phyloP scores from a whole-genome alignment of 108 stramenopile species.

The Cyclotella kingstonii region DNA sequence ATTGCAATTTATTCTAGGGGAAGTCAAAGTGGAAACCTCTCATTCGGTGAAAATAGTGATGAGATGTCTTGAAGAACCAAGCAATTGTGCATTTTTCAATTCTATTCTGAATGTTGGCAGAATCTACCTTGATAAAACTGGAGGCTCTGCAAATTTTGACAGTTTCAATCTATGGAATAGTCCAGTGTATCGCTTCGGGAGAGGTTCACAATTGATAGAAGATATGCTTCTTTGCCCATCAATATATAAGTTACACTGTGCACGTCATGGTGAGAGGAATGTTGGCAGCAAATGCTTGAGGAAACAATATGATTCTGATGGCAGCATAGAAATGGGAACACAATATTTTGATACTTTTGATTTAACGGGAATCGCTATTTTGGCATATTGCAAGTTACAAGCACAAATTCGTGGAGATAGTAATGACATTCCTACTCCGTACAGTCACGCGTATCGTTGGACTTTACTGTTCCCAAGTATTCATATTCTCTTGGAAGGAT shows the following conservation, averaged over 20 bases:
- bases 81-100: slow-evolving; percentile 7
- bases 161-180: slow-evolving; percentile 5
- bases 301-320: slow-evolving; percentile 6
- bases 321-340: neutral
- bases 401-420: slow-evolving; percentile 1
- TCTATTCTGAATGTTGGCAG: neutral
- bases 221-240: slow-evolving; percentile 22
- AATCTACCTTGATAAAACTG: neutral
- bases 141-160: neutral
- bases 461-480: slow-evolving; percentile 20
- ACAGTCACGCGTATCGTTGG: slow-evolving; percentile 24
- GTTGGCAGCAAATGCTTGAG: neutral
- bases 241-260: neutral
- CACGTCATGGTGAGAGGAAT: neutral
- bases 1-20: slow-evolving; percentile 1
- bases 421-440: slow-evolving; percentile 7
- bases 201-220: slow-evolving; percentile 17
- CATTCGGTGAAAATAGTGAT: neutral
- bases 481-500: slow-evolving; percentile 8
- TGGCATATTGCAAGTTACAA: slow-evolving; percentile 18
- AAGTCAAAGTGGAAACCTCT: neutral
- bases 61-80: slow-evolving; percentile 4
- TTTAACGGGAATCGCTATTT: slow-evolving; percentile 12
- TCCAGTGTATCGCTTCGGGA: neutral
- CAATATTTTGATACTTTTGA: slow-evolving; percentile 2